phyloP scores from a whole-genome alignment of 2,329 filamentous ascomycete species.

The Grosmannia serpens region DNA sequence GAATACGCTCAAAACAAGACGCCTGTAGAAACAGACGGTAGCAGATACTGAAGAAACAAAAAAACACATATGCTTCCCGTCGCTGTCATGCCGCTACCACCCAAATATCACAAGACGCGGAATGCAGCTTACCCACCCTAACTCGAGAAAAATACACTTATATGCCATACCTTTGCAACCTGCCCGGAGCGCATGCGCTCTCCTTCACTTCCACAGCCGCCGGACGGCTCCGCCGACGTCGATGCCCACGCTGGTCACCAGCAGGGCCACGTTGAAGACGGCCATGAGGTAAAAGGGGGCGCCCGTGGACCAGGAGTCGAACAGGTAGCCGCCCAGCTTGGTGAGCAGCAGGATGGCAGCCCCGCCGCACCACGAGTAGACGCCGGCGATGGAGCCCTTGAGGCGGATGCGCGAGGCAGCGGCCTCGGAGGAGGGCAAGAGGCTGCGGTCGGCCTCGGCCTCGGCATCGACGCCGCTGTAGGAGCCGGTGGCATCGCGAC shows the following conservation, averaged over 20 bases:
- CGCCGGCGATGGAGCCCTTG: constrained; percentile 88
- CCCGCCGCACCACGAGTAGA: constrained; percentile 86
- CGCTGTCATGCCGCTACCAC: too few relatives aligned
- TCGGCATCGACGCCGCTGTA: not conserved
- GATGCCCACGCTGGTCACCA: constrained; percentile 43
- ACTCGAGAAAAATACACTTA: not conserved
- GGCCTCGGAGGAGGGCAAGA: not conserved
- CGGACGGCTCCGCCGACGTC: constrained; percentile 29
- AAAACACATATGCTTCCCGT: too few relatives aligned
- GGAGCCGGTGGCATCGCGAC: not conserved
- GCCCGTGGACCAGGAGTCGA: constrained; percentile 61
- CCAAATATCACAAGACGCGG: too few relatives aligned
- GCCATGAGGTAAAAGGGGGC: constrained; percentile 95
- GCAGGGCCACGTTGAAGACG: constrained; percentile 64
- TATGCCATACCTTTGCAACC: too few relatives aligned
- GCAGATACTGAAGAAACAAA: too few relatives aligned
- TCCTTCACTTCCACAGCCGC: constrained; percentile 6
- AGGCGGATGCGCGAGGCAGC: constrained; percentile 44
- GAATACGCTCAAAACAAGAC: too few relatives aligned
- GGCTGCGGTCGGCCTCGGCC: not conserved
- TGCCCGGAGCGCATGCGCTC: not conserved
- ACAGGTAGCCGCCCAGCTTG: constrained; percentile 78
- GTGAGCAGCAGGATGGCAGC: constrained; percentile 83
- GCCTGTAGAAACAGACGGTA: too few relatives aligned
- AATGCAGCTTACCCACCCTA: too few relatives aligned